phyloP scores from a whole-genome alignment of 345 rosid species.

The Psidium friedrichsthalianum region DNA sequence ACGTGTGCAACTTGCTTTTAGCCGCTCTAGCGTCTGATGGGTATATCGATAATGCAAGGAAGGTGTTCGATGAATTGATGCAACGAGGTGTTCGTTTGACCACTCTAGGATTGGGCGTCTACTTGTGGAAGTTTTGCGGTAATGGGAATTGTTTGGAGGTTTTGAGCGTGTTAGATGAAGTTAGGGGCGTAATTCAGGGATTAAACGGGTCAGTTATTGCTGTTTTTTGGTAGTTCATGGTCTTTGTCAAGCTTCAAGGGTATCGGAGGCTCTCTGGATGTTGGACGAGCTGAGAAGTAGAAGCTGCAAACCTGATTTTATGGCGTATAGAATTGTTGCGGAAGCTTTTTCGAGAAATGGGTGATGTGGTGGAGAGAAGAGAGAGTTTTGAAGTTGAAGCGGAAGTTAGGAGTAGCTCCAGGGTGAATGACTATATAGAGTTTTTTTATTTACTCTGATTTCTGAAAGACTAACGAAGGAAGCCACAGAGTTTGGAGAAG shows the following conservation, averaged over 20 bases:
- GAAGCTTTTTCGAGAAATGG: constrained; percentile 50
- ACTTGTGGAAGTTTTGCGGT: constrained; percentile 44
- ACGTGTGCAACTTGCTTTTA: constrained; percentile 57
- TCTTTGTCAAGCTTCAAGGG: constrained; percentile 56
- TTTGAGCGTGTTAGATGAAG: constrained; percentile 42
- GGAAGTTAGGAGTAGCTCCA: constrained; percentile 93
- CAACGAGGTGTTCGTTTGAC: constrained; percentile 26
- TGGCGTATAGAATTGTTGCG: constrained; percentile 73
- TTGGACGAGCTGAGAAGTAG: constrained; percentile 67
- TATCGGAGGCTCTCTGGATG: constrained; percentile 40
- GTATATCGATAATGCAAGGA: constrained; percentile 27
- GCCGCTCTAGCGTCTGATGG: constrained; percentile 55
- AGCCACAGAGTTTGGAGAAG: constrained; percentile 62
- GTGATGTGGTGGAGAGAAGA: constrained; percentile 45
- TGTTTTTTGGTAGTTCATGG: constrained; percentile 55
- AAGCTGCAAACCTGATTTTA: constrained; percentile 80
- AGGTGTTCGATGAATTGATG: constrained; percentile 59
- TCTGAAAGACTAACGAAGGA: constrained; percentile 38
- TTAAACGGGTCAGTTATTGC: constrained; percentile 73
- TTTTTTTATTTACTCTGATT: constrained; percentile 54
- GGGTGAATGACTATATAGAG: constrained; percentile 57
- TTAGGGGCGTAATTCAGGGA: constrained; percentile 8
- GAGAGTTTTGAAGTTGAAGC: constrained; percentile 66
- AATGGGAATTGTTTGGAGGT: constrained; percentile 20
- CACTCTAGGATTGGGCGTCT: constrained; percentile 67